These are phyloP conservation scores for Fusarium citri DNA, from an alignment of 2,329 filamentous ascomycete genomes.

Conservation along the genomic window DNA sequence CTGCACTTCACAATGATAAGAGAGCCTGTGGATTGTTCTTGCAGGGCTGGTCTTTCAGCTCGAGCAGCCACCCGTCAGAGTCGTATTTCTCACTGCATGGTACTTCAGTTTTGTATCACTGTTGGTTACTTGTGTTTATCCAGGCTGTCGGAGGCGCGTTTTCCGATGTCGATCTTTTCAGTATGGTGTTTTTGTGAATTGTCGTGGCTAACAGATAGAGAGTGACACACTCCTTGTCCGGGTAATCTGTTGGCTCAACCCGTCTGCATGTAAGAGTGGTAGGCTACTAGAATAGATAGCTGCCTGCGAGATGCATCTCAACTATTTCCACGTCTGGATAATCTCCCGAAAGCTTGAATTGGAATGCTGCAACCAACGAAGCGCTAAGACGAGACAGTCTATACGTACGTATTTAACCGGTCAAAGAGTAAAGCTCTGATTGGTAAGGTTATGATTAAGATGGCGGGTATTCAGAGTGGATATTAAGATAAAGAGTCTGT, in stretches of 20 bases:
- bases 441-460: not conserved
- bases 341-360: conserved; percentile 21
- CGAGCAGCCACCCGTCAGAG: conserved; percentile 14
- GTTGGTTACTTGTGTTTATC: not conserved
- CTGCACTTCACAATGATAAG: not conserved
- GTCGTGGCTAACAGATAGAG: conserved; percentile 2
- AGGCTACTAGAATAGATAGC: not conserved
- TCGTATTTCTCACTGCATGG: conserved; percentile 6
- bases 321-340: conserved; percentile 26
- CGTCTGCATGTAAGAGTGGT: not conserved
- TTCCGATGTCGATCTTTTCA: conserved; percentile 8
- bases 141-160: conserved; percentile 16
- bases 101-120: conserved; percentile 4
- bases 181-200: conserved; percentile 4
- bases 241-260: conserved; percentile 6
- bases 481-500: not conserved
- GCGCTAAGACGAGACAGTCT: conserved; percentile 3
- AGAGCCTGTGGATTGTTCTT: not conserved
- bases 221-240: not conserved
- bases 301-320: not conserved
- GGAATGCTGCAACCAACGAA: conserved; percentile 5
- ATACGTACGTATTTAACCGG: conserved; percentile 26
- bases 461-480: not conserved
- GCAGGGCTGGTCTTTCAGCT: conserved; percentile 3
- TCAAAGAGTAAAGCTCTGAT: not conserved